Percentiles rank a stretch among this genome's conserved stretches.
These are phyloP conservation scores for Backusella parvicylindrica DNA, from an alignment of 192 early-diverging fungal species.

Conservation along the genomic window DNA sequence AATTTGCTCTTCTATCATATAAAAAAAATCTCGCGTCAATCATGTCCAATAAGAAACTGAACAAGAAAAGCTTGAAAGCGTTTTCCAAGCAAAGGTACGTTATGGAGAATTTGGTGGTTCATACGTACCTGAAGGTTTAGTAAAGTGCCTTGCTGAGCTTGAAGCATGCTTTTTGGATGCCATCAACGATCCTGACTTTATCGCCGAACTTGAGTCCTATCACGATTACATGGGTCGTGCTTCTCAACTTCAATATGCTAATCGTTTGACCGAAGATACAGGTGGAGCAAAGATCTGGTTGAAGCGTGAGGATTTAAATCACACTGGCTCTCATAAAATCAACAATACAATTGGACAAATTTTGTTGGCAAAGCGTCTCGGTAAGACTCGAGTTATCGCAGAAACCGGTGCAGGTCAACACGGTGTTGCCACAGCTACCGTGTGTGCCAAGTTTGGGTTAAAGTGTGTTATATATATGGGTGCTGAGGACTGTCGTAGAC, in stretches of 20 bases:
- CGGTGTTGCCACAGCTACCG: constrained; percentile 96
- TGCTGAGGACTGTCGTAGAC: constrained; percentile 89
- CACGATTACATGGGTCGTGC: constrained; percentile 93
- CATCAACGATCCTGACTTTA: constrained; percentile 87
- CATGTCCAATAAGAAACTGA: background rate
- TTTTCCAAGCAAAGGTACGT: constrained; percentile 65
- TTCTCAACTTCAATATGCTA: constrained; percentile 84
- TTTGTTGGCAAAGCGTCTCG: constrained; percentile 89
- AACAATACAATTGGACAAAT: constrained; percentile 98
- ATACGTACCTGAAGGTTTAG: constrained; percentile 96
- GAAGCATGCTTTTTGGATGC: constrained; percentile 80
- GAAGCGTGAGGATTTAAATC: constrained; percentile 98
- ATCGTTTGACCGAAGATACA: constrained; percentile 71
- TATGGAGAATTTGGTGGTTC: constrained; percentile 97
- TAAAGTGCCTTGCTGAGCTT: constrained; percentile 90
- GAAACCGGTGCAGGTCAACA: constrained; percentile 99
- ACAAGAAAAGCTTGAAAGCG: background rate
- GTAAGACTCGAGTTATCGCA: constrained; percentile 96
- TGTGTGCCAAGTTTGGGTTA: constrained; percentile 96
- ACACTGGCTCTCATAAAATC: constrained; percentile 99
- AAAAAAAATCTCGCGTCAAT: background rate
- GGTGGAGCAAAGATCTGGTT: constrained; percentile 93
- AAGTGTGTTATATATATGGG: constrained; percentile 99
- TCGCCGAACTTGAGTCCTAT: constrained; percentile 84
- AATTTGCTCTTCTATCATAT: background rate